Percentiles rank a stretch among this genome's conserved stretches.
Evolutionary conservation across 805 yeast species (phyloP).

Genomic region (Maudiozyma serrabonitensis): DNA sequence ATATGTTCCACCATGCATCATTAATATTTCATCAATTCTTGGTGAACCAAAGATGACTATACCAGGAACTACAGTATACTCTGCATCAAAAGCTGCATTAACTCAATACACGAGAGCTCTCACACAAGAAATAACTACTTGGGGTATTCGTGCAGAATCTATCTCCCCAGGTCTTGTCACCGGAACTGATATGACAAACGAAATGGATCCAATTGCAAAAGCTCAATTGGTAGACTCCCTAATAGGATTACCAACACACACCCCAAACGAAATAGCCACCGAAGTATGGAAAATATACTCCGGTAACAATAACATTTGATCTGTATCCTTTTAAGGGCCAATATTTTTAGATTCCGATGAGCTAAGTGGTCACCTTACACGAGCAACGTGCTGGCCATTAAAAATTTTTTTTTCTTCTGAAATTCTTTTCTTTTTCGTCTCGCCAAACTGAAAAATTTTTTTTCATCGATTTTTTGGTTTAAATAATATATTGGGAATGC

Average conservation of each 20-base stretch:
- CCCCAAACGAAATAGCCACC: conserved; percentile 10
- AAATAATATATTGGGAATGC: no score
- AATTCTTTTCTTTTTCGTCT: neutral
- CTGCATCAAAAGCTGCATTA: conserved; percentile 27
- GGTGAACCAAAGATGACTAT: conserved; percentile 11
- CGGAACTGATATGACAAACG: conserved; percentile 23
- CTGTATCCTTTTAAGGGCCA: no score
- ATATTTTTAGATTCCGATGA: neutral
- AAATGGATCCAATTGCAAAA: conserved; percentile 4
- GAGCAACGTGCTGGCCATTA: no score
- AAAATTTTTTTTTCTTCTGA: neutral
- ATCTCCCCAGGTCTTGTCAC: conserved; percentile 18
- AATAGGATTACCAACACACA: conserved; percentile 2
- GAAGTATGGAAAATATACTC: conserved; percentile 8
- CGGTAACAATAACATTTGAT: neutral
- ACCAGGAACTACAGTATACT: conserved; percentile 25
- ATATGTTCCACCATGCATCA: conserved; percentile 8
- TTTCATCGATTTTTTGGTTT: no score
- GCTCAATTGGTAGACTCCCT: conserved; percentile 5
- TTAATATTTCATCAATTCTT: conserved; percentile 25
- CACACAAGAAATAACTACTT: conserved; percentile 13
- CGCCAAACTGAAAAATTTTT: no score
- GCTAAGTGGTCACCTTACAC: neutral
- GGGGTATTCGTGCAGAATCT: conserved; percentile 11
- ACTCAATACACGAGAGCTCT: conserved; percentile 18